These are phyloP conservation scores for Gossypium thurberi DNA, from an alignment of 345 rosid genomes.

Conservation along the genomic window DNA sequence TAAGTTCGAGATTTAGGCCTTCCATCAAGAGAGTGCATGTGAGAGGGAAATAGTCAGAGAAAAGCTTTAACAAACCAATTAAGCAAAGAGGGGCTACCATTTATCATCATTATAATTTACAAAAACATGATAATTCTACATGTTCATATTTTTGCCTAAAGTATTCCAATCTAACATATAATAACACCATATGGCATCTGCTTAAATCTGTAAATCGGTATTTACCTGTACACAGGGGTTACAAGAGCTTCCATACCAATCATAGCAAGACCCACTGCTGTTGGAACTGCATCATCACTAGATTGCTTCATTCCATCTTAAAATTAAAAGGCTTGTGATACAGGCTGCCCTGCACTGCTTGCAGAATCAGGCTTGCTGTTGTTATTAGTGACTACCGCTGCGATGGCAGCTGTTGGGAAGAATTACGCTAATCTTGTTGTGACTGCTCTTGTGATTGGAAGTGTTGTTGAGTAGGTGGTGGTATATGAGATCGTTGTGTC, in stretches of 20 bases:
- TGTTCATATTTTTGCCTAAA: neutral
- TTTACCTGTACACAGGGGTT: slow-evolving; percentile 75
- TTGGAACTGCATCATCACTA: slow-evolving; percentile 38
- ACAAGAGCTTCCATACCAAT: slow-evolving; percentile 48
- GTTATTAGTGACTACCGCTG: slow-evolving; percentile 42
- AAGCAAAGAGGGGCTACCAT: neutral
- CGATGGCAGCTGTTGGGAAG: slow-evolving; percentile 26
- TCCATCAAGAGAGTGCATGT: neutral
- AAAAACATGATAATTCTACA: neutral
- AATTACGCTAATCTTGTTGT: slow-evolving; percentile 30
- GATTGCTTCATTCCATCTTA: slow-evolving; percentile 51
- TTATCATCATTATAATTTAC: neutral
- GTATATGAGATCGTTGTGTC: slow-evolving; percentile 33
- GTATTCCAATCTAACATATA: neutral
- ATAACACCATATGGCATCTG: neutral
- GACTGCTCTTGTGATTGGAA: slow-evolving; percentile 29
- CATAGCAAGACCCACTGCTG: slow-evolving; percentile 41
- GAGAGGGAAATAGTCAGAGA: neutral
- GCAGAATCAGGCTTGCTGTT: slow-evolving; percentile 57
- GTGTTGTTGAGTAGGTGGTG: slow-evolving; percentile 43
- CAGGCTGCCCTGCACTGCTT: slow-evolving; percentile 51
- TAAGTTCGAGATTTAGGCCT: neutral
- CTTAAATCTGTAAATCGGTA: neutral
- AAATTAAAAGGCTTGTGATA: slow-evolving; percentile 50
- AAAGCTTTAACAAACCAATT: neutral